These are phyloP conservation scores for Takashimella koratensis DNA, from an alignment of 1,284 basidiomycete genomes.

Conservation along the genomic window DNA sequence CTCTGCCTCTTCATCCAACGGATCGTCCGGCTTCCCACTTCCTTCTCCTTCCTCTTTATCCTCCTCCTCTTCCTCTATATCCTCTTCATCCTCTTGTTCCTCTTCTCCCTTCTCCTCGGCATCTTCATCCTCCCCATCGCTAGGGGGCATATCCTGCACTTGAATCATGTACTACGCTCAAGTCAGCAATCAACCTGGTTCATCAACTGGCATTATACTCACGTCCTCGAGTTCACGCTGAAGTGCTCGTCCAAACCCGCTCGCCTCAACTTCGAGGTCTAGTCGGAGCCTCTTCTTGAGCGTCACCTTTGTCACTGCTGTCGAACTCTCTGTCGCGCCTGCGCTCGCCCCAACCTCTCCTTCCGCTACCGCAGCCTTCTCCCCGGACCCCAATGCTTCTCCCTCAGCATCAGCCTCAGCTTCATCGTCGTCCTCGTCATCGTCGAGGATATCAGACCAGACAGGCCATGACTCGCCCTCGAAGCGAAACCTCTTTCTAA, in stretches of 20 bases:
- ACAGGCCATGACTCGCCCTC: conserved; percentile 84
- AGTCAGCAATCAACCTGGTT: too few relatives aligned
- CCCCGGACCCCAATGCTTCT: conserved; percentile 4
- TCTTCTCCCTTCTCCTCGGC: conserved; percentile 36
- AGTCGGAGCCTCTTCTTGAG: conserved; percentile 57
- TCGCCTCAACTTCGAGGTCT: conserved; percentile 86
- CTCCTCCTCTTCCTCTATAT: conserved; percentile 42
- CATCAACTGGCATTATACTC: too few relatives aligned
- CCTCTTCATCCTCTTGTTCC: conserved; percentile 33
- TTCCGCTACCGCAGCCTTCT: conserved; percentile 25
- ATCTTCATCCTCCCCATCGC: conserved; percentile 33
- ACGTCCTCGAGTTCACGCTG: conserved; percentile 80
- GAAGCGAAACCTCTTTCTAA: conserved; percentile 86
- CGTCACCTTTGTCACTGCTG: conserved; percentile 1
- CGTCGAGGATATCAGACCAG: conserved; percentile 63
- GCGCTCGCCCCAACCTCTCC: conserved; percentile 10
- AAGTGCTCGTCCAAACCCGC: conserved; percentile 81
- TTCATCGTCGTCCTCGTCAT: conserved; percentile 12
- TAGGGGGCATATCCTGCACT: conserved; percentile 41
- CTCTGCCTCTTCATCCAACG: background rate
- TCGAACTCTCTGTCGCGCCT: background rate
- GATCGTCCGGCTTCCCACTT: conserved; percentile 44
- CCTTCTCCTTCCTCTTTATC: conserved; percentile 48
- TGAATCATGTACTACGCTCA: conserved; percentile 54
- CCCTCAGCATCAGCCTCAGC: conserved; percentile 2